These are phyloP conservation scores for Kuraishia molischiana DNA, from an alignment of 805 yeast species.

Conservation along the genomic window DNA sequence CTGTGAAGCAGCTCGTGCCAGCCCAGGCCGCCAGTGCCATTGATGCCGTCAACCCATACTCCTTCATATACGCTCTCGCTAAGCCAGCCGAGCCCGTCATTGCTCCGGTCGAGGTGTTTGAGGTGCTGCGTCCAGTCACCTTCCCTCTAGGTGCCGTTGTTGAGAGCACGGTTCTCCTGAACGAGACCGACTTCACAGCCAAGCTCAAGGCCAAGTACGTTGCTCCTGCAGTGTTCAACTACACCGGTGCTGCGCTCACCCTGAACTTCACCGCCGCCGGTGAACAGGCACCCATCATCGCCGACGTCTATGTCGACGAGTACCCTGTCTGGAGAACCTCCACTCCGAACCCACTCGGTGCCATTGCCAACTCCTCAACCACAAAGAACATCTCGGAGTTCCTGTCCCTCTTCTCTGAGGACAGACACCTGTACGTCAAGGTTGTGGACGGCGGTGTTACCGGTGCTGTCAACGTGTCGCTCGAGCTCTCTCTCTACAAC, in stretches of 20 bases:
- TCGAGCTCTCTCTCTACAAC: constrained; percentile 13
- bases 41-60: constrained; percentile 2
- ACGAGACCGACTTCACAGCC: constrained; percentile 4
- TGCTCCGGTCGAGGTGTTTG: constrained; percentile 9
- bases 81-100: constrained; percentile 3
- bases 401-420: constrained; percentile 11
- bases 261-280: constrained; percentile 17
- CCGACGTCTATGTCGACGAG: constrained; percentile 16
- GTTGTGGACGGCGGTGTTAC: constrained; percentile 17
- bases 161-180: constrained; percentile 3
- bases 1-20: constrained; percentile 1
- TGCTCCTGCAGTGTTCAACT: constrained; percentile 11
- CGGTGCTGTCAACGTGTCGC: constrained; percentile 10
- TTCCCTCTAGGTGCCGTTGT: constrained; percentile 6
- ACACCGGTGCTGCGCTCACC: constrained; percentile 17
- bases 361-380: constrained; percentile 13
- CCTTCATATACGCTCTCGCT: neutral
- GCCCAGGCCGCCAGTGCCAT: neutral
- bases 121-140: constrained; percentile 6
- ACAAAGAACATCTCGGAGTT: constrained; percentile 17
- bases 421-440: constrained; percentile 8
- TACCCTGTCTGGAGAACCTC: constrained; percentile 20
- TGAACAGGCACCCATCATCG: constrained; percentile 11
- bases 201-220: constrained; percentile 3
- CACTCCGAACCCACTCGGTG: constrained; percentile 14